These are phyloP conservation scores for Asterophora parasitica DNA, from an alignment of 768 basidiomycete species.

Conservation along the genomic window DNA sequence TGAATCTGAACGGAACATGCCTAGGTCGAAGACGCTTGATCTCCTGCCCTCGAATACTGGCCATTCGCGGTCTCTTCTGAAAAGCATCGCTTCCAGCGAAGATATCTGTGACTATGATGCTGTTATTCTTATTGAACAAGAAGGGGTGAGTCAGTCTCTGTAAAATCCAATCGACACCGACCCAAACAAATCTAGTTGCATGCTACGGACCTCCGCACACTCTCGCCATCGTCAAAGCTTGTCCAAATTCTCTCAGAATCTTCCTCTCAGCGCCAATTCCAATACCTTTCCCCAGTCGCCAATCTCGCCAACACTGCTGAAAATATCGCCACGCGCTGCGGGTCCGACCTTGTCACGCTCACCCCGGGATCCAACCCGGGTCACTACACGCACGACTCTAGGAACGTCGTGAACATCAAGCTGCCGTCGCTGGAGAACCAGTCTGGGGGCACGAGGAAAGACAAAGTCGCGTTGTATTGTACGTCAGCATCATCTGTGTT, in stretches of 20 bases:
- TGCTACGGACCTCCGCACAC: conserved; percentile 67
- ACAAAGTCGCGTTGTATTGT: conserved; percentile 53
- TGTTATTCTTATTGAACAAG: conserved; percentile 64
- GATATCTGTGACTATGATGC: conserved; percentile 62
- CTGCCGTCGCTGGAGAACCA: conserved; percentile 46
- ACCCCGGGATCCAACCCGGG: conserved; percentile 28
- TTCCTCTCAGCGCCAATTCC: conserved; percentile 55
- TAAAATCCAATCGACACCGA: neutral
- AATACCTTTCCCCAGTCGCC: conserved; percentile 41
- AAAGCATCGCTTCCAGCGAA: conserved; percentile 37
- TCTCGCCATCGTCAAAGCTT: conserved; percentile 49
- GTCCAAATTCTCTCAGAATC: conserved; percentile 42
- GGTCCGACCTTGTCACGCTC: conserved; percentile 42
- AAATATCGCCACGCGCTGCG: conserved; percentile 48
- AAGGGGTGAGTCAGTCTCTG: conserved; percentile 50
- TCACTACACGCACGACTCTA: conserved; percentile 32
- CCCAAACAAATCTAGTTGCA: conserved; percentile 46
- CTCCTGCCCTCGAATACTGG: conserved; percentile 29
- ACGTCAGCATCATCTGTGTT: no score
- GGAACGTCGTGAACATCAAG: conserved; percentile 53
- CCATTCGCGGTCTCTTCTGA: conserved; percentile 34
- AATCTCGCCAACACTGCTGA: conserved; percentile 35
- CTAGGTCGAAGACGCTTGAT: conserved; percentile 47
- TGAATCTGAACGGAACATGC: neutral
- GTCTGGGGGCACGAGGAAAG: conserved; percentile 39